Evolutionary conservation across 1,284 basidiomycete genomes (phyloP).

Genomic region (Marasmius sp.): DNA sequence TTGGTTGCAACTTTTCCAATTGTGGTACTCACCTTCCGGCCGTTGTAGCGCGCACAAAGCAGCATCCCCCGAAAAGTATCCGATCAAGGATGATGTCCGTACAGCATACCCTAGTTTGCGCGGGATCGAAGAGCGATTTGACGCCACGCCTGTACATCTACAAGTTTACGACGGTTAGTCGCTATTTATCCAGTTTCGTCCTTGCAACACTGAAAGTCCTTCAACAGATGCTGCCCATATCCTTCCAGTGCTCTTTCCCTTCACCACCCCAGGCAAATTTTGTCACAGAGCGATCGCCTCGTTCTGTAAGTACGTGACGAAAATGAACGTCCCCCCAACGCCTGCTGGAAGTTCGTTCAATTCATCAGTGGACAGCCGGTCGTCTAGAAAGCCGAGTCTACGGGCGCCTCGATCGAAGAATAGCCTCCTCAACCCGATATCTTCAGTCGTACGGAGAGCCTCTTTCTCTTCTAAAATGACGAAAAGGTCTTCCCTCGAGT

Average conservation of each 20-base stretch:
- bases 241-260: conserved; percentile 79
- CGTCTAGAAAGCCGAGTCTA: neutral
- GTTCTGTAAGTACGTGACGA: conserved; percentile 65
- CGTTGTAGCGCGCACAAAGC: conserved; percentile 84
- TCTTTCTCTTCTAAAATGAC: neutral
- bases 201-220: neutral
- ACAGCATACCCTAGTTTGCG: conserved; percentile 65
- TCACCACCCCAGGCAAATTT: conserved; percentile 80
- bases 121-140: conserved; percentile 62
- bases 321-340: conserved; percentile 30
- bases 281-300: conserved; percentile 73
- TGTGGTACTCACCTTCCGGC: neutral
- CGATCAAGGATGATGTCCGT: conserved; percentile 59
- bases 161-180: conserved; percentile 78
- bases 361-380: neutral
- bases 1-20: neutral
- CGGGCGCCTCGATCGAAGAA: neutral
- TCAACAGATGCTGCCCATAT: conserved; percentile 68
- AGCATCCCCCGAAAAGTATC: conserved; percentile 77
- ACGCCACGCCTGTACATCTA: conserved; percentile 87
- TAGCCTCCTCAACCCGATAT: neutral
- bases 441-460: neutral
- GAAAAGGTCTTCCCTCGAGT: neutral
- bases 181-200: neutral
- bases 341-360: conserved; percentile 13